Evolutionary conservation across 192 early-diverging fungal genomes (phyloP), one percentile per base, ranked within the genome.

Genomic region (Backusella circina): DNA sequence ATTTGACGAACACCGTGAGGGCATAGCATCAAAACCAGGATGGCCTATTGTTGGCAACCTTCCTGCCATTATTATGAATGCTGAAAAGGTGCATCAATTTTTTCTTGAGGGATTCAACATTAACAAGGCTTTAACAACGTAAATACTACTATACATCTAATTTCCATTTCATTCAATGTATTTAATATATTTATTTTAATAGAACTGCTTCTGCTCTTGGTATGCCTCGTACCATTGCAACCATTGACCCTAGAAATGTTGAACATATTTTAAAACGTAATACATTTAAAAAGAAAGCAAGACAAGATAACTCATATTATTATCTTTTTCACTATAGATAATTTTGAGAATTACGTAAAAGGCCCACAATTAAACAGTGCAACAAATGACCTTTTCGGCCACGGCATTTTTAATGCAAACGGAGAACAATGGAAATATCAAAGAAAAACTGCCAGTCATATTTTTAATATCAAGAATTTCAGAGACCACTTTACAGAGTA

Each of bases 341-440:
- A 80, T 26, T 82, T 82, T 44, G 77, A 76, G 18, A 82, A 82
- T 51, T 82, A 82, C 65, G 77, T 72, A 23, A 82, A 82, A 13
- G 84, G 87, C 8, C 80, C 84, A 12, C 65, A 65, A 32, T 81
- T 88, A 10, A 80, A 81, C 23, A 79, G 57, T 23, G 77, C 79
- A 41, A 81, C 83, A 21, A 74, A 82, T n/a, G 84, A 86, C 21
- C 73, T 92, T 38, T 78, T 93, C 5, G 92, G 92, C 2, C 82
- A 87, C 64, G 92, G 92, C 7, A 93, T 93, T 78, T 93, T 93
- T 71, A 91, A 88, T 80, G 75, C 86, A 1, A 90, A 93, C 77
- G 92, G 92, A 28, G 79, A 82, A 33, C 37, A 57, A 67, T 80
- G 79, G 79, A 80, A 80, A 64, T 76, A 73, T 35, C 90, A 91